Percentiles rank a stretch among this genome's conserved stretches.
These are phyloP conservation scores for Saccharomycopsis selenospora DNA, from an alignment of 805 yeast species.

Conservation along the genomic window DNA sequence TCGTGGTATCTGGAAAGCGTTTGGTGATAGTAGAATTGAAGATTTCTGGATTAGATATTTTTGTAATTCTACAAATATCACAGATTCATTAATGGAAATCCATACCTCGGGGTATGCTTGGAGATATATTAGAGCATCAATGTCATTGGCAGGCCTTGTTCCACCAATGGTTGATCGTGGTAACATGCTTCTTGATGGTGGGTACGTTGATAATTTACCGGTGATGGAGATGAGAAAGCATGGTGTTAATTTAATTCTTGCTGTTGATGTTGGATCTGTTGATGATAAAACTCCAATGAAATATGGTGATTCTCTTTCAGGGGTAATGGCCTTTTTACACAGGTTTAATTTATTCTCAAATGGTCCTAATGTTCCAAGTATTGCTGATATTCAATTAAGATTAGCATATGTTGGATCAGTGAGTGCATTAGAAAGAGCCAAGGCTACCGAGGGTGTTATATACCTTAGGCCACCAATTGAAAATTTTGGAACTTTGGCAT, in stretches of 20 bases:
- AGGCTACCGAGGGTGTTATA: conserved; percentile 72
- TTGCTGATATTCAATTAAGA: conserved; percentile 92
- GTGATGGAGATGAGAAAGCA: conserved; percentile 85
- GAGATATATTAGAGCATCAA: conserved; percentile 92
- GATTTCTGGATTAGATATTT: conserved; percentile 91
- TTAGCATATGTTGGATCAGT: conserved; percentile 94
- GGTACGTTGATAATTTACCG: conserved; percentile 89
- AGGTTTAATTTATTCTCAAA: conserved; percentile 84
- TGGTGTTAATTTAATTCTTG: conserved; percentile 82
- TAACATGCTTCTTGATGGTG: conserved; percentile 91
- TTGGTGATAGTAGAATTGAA: conserved; percentile 88
- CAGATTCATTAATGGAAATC: conserved; percentile 91
- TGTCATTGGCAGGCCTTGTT: conserved; percentile 89
- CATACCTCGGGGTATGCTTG: conserved; percentile 91
- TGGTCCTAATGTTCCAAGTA: conserved; percentile 83
- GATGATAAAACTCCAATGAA: conserved; percentile 87
- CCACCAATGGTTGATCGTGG: conserved; percentile 88
- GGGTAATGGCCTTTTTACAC: conserved; percentile 83
- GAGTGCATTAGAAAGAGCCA: conserved; percentile 84
- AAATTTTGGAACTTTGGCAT: conserved; percentile 83
- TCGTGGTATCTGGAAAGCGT: conserved; percentile 94
- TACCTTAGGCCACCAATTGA: conserved; percentile 94
- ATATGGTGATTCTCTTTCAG: conserved; percentile 90
- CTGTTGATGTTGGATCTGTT: conserved; percentile 92
- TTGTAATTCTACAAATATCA: conserved; percentile 89